Conservation (phyloP, 495 filamentous ascomycete species). For the Delitschia confertaspora region DNA sequence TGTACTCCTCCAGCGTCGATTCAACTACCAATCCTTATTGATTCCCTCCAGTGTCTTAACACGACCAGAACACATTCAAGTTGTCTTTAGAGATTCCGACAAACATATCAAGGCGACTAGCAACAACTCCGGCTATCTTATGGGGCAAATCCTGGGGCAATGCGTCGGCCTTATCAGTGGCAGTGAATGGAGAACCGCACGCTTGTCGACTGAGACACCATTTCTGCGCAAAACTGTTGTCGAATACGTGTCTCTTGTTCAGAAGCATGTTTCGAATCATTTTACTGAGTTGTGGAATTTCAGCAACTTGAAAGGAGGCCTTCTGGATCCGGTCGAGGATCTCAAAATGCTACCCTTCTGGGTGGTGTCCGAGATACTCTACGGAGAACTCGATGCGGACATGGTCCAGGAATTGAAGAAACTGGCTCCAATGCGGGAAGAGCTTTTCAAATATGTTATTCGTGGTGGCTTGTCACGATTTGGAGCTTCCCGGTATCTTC, state of each 20-base stretch:
- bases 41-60: constrained; percentile 1
- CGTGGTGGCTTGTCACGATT: constrained; percentile 30
- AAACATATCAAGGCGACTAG: constrained; percentile 5
- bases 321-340: too few species aligned
- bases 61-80: constrained; percentile 1
- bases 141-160: constrained; percentile 35
- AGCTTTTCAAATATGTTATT: constrained; percentile 27
- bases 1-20: too few species aligned
- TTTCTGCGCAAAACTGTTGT: too few species aligned
- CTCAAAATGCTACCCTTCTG: constrained; percentile 35
- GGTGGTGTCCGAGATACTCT: constrained; percentile 32
- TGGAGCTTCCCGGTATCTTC: constrained; percentile 16
- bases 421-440: constrained; percentile 24
- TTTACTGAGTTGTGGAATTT: too few species aligned
- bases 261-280: too few species aligned
- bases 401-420: constrained; percentile 17
- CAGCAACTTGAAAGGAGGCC: too few species aligned
- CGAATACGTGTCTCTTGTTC: too few species aligned
- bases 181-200: constrained; percentile 17
- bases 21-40: too few species aligned
- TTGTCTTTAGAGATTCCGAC: constrained; percentile 10
- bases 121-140: constrained; percentile 27
- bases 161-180: constrained; percentile 37
- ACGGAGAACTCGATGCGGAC: constrained; percentile 25
- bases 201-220: too few species aligned